phyloP scores from a whole-genome alignment of 495 filamentous ascomycete species.

The Haplographium delicatum region DNA sequence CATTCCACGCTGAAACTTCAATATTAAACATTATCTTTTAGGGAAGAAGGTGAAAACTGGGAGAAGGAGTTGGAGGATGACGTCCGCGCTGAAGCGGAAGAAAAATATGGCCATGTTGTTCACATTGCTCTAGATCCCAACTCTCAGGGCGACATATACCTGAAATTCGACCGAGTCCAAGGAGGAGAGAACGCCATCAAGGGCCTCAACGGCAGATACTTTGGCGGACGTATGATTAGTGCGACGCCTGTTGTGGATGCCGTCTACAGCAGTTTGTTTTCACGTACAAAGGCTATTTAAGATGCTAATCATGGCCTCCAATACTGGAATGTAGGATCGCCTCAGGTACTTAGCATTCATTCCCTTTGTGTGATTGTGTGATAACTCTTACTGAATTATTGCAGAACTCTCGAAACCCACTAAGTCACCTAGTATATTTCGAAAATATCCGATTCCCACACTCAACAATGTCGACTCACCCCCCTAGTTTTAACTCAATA shows the following conservation, averaged over 20 bases:
- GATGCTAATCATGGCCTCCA: conserved; percentile 40
- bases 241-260: conserved; percentile 95
- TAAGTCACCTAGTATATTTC: too few species aligned
- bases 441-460: too few species aligned
- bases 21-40: conserved; percentile 38
- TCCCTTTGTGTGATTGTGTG: too few species aligned
- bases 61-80: conserved; percentile 92
- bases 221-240: conserved; percentile 82
- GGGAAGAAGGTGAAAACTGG: conserved; percentile 84
- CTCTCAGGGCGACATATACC: conserved; percentile 91
- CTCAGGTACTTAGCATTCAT: conserved; percentile 19
- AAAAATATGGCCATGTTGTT: conserved; percentile 95
- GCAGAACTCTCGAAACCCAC: too few species aligned
- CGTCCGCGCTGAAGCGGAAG: conserved; percentile 86
- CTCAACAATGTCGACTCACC: too few species aligned
- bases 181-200: conserved; percentile 97
- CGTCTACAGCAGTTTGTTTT: conserved; percentile 96
- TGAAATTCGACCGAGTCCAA: conserved; percentile 93
- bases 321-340: conserved; percentile 26
- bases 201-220: conserved; percentile 94
- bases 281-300: conserved; percentile 70
- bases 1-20: not conserved
- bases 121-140: conserved; percentile 95
- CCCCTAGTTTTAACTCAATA: too few species aligned
- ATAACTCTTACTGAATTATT: too few species aligned